phyloP scores from a whole-genome alignment of 129 eudicot species.

The Arctium lappa region DNA sequence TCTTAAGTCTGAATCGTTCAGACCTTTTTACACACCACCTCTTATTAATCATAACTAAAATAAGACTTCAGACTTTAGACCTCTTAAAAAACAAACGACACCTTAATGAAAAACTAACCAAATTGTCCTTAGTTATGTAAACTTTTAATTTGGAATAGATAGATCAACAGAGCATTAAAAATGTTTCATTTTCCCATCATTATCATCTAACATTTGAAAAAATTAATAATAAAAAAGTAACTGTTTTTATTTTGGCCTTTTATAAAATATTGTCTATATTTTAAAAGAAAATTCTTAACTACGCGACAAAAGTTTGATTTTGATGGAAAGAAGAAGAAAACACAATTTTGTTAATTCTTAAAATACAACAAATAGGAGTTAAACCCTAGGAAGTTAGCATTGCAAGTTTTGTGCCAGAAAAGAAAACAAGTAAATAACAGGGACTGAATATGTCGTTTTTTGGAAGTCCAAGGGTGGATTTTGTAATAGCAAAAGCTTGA shows the following conservation, averaged over 20 bases:
- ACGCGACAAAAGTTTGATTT: not conserved
- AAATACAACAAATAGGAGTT: no score
- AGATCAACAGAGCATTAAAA: not conserved
- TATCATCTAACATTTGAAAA: not conserved
- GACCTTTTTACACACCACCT: no score
- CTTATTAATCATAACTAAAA: no score
- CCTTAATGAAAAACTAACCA: no score
- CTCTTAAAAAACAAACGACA: no score
- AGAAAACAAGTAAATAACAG: not conserved
- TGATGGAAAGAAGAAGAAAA: not conserved
- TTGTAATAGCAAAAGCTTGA: not conserved
- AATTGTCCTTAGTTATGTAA: not conserved
- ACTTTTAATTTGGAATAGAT: not conserved
- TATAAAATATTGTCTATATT: not conserved
- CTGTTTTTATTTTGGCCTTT: not conserved
- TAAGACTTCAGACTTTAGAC: no score
- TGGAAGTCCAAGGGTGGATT: not conserved
- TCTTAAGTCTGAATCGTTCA: no score
- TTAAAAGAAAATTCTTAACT: not conserved
- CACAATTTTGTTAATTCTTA: no score
- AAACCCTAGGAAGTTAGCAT: no score
- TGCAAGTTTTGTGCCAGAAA: not conserved
- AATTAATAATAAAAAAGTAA: not conserved
- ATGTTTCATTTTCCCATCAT: not conserved
- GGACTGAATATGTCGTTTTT: not conserved